phyloP scores from a whole-genome alignment of 768 basidiomycete genomes.

The Lactarius indigo region DNA sequence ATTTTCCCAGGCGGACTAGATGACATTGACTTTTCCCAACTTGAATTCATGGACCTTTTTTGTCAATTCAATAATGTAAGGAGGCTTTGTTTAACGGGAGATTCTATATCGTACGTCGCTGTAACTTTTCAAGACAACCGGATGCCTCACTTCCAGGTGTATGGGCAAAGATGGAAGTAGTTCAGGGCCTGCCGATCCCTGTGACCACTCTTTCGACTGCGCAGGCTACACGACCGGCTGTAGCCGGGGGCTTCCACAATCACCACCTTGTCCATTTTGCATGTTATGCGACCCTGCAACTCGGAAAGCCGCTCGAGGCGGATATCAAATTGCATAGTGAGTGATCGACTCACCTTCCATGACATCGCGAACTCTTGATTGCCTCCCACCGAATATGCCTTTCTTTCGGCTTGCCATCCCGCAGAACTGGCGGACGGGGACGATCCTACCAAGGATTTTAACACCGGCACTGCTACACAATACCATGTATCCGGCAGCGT shows the following conservation, averaged over 20 bases:
- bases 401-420: slow-evolving; percentile 11
- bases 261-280: slow-evolving; percentile 12
- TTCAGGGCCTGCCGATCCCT: not conserved
- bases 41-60: no score
- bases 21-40: no score
- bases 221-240: not conserved
- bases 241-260: not conserved
- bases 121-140: no score
- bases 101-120: no score
- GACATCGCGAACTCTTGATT: slow-evolving; percentile 1
- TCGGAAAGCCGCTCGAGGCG: not conserved
- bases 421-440: not conserved
- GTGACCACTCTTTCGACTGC: not conserved
- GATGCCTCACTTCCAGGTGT: not conserved
- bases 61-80: no score
- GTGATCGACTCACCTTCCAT: slow-evolving; percentile 1
- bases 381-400: slow-evolving; percentile 10
- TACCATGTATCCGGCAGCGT: slow-evolving; percentile 19
- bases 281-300: not conserved
- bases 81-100: no score
- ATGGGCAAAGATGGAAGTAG: not conserved
- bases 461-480: slow-evolving; percentile 21
- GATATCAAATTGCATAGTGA: slow-evolving; percentile 5
- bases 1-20: no score
- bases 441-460: slow-evolving; percentile 12